Base-by-base conservation (phyloP, 148 eudicot genomes). In the Rhododendron williamsianum region DNA sequence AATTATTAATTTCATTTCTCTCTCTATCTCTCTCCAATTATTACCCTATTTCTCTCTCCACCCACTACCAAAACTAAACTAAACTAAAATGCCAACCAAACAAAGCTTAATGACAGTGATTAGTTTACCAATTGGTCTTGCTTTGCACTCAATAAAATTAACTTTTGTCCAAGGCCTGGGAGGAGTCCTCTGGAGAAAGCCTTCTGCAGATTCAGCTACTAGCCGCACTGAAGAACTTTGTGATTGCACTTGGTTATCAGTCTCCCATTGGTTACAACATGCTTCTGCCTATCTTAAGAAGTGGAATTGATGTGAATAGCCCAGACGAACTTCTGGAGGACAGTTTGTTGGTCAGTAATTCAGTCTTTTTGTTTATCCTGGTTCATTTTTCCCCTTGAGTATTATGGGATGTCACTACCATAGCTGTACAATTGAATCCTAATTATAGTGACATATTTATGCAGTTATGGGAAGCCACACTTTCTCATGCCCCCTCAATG, bases 281-380 rank as follows among this genome's bases (percentile, higher is more conserved):
- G 89, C 87, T 97, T 46, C 88, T 97, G 84, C 98, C 98, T 78
- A 93, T 97, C 90, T 86, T 97, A 85, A 94, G 86, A 89, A 91
- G 91, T 87, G 96, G 95, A 65, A 88, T 94, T 52, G 92, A 92
- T 87, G 91, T 90, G 84, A 92, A 94, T 88, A 93, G 98, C 90
- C 95, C 98, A 25, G 99, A 97, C 91, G 99, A 97, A 86, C 98
- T 95, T 85, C 87, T 97, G 91, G 99, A 97, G 90, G 99, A 97
- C 89, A 92, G 98, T 91, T 91, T 97, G 96, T 91, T 90, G 96
- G 98, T 95, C 63, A 91, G 92, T 80, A 43, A 15, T 51, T 87
- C 56, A 45, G 56, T 83, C 30, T 43, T 80, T 49, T 71, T 23
- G 41, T 65, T 38, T 80, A 23, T 51, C 52, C 4, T 60, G 30